phyloP scores from a whole-genome alignment of 164 flowering plant species.

The Vitis rotundifolia region DNA sequence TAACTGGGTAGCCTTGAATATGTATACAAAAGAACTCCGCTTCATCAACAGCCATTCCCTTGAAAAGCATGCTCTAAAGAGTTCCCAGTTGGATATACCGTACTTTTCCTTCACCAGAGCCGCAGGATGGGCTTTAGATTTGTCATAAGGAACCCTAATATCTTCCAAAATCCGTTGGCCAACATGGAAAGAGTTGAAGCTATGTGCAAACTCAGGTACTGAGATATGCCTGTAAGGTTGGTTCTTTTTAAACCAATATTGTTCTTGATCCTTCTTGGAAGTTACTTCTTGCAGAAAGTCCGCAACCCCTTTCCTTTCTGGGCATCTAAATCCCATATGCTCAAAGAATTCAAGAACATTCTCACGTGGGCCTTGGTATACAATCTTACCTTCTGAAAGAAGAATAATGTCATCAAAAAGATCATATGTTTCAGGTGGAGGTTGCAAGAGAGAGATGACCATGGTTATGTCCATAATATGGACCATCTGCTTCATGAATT shows the following conservation, averaged over 20 bases:
- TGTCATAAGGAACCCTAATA: slow-evolving; percentile 45
- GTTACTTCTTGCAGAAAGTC: no score
- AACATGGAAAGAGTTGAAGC: slow-evolving; percentile 33
- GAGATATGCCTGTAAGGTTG: no score
- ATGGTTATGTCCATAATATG: slow-evolving; percentile 61
- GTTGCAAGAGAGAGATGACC: slow-evolving; percentile 64
- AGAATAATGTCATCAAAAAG: slow-evolving; percentile 61
- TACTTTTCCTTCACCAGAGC: slow-evolving; percentile 17
- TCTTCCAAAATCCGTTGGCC: slow-evolving; percentile 43
- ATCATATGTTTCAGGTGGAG: slow-evolving; percentile 60
- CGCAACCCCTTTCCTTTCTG: no score
- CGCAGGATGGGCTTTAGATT: slow-evolving; percentile 46
- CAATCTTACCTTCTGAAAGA: slow-evolving; percentile 53
- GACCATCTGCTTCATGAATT: slow-evolving; percentile 59
- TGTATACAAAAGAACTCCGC: slow-evolving; percentile 52
- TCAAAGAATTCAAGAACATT: no score
- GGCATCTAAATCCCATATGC: no score
- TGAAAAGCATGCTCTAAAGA: no score
- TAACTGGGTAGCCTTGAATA: slow-evolving; percentile 58
- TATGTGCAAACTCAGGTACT: slow-evolving; percentile 31
- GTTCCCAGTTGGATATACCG: no score
- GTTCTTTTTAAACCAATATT: no score
- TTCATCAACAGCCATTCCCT: slow-evolving; percentile 1
- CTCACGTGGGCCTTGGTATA: slow-evolving; percentile 30
- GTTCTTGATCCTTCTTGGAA: no score